Evolutionary conservation across 2,329 filamentous ascomycete genomes (phyloP).

Genomic region (Ophiostoma sp.): DNA sequence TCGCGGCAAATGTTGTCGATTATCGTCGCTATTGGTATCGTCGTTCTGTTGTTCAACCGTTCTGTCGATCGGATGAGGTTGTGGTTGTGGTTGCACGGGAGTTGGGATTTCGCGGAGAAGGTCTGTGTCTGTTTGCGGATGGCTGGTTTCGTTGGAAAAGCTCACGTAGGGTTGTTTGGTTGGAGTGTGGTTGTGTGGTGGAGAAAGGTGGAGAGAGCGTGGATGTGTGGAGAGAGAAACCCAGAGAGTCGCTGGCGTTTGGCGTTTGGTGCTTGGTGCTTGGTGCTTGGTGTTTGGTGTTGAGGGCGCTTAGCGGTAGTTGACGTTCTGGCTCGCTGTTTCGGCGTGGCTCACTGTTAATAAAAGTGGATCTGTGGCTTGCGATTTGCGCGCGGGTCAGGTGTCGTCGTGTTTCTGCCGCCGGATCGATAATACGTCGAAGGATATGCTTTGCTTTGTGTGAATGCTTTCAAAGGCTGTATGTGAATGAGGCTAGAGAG

Average conservation of each 20-base stretch:
- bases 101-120: background rate
- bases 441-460: background rate
- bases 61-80: background rate
- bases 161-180: background rate
- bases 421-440: background rate
- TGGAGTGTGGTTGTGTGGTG: constrained; percentile 2
- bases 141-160: constrained; percentile 15
- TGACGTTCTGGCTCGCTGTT: background rate
- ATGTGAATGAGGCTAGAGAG: background rate
- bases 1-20: background rate
- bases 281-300: background rate
- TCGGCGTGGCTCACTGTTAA: background rate
- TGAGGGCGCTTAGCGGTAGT: background rate
- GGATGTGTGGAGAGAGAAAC: background rate
- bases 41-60: background rate
- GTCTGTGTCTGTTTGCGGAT: background rate
- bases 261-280: background rate
- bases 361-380: background rate
- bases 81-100: background rate
- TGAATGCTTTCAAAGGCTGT: background rate
- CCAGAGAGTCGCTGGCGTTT: background rate
- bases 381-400: background rate
- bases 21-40: background rate
- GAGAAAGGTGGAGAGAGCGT: background rate
- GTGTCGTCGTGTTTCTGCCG: background rate